Evolutionary conservation across 2,329 filamentous ascomycete genomes (phyloP).

Genomic region (Alternaria sp.): DNA sequence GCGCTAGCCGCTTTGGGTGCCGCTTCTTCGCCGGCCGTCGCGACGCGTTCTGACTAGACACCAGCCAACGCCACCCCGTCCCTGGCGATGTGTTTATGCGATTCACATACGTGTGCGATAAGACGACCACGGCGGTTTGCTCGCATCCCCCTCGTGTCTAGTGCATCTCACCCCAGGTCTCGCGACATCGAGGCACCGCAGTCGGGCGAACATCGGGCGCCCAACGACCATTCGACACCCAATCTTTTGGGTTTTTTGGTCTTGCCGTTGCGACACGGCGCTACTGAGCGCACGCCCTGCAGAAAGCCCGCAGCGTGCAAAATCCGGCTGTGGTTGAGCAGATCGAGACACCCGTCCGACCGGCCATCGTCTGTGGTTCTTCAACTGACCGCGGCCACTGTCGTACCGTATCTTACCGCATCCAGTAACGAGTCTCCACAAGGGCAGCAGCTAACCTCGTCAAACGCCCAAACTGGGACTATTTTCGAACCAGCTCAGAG

Average conservation of each 20-base stretch:
- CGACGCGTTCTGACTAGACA: slow-evolving; percentile 3
- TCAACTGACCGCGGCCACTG: slow-evolving; percentile 3
- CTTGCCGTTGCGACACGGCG: slow-evolving; percentile 3
- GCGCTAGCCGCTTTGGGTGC: slow-evolving; percentile 8
- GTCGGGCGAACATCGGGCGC: slow-evolving; percentile 1
- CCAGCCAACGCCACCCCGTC: slow-evolving; percentile 10
- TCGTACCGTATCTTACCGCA: not conserved
- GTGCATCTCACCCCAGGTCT: not conserved
- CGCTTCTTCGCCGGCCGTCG: slow-evolving; percentile 3
- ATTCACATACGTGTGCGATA: slow-evolving; percentile 15
- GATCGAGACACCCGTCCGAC: slow-evolving; percentile 12
- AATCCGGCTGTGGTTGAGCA: slow-evolving; percentile 3
- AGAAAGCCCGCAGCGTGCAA: slow-evolving; percentile 6
- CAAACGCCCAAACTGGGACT: not conserved
- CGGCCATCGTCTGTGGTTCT: slow-evolving; percentile 3
- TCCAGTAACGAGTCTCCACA: not conserved
- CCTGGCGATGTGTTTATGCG: slow-evolving; percentile 10
- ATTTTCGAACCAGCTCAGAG: not conserved
- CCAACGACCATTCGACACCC: slow-evolving; percentile 3
- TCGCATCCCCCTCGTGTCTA: not conserved
- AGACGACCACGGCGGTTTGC: not conserved
- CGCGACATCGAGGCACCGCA: not conserved
- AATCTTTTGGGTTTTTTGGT: not conserved
- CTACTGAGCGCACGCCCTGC: slow-evolving; percentile 9
- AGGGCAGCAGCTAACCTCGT: not conserved